phyloP scores from a whole-genome alignment of 192 early-diverging fungal species.

The Chytriomyces sp. region DNA sequence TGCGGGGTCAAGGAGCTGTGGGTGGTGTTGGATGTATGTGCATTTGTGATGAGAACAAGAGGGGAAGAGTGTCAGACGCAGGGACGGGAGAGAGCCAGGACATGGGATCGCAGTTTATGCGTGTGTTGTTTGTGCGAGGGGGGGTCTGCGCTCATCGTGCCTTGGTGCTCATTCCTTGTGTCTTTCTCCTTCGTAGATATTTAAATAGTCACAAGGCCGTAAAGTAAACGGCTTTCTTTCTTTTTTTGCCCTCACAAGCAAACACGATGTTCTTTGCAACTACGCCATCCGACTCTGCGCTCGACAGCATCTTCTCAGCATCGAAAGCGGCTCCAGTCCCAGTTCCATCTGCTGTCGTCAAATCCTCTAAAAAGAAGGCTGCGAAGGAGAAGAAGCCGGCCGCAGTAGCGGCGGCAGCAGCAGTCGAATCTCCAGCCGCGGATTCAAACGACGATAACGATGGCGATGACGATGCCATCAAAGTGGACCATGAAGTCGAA shows the following conservation, averaged over 20 bases:
- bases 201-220: background rate
- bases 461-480: conserved; percentile 8
- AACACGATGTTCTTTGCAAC: background rate
- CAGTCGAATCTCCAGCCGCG: background rate
- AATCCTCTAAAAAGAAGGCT: background rate
- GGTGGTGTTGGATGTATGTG: too few relatives aligned
- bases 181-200: conserved; percentile 14
- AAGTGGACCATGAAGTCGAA: conserved; percentile 25
- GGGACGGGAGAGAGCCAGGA: background rate
- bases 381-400: conserved; percentile 2
- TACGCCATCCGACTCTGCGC: background rate
- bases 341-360: background rate
- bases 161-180: background rate
- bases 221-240: background rate
- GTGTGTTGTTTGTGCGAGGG: background rate
- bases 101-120: background rate
- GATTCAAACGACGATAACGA: background rate
- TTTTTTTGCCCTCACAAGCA: background rate
- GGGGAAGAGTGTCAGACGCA: background rate
- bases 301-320: conserved; percentile 7
- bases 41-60: too few relatives aligned
- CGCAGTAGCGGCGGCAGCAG: background rate
- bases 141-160: background rate
- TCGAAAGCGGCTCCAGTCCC: background rate
- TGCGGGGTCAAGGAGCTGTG: too few relatives aligned